phyloP scores from a whole-genome alignment of 495 filamentous ascomycete genomes.

The Cercophora samala region DNA sequence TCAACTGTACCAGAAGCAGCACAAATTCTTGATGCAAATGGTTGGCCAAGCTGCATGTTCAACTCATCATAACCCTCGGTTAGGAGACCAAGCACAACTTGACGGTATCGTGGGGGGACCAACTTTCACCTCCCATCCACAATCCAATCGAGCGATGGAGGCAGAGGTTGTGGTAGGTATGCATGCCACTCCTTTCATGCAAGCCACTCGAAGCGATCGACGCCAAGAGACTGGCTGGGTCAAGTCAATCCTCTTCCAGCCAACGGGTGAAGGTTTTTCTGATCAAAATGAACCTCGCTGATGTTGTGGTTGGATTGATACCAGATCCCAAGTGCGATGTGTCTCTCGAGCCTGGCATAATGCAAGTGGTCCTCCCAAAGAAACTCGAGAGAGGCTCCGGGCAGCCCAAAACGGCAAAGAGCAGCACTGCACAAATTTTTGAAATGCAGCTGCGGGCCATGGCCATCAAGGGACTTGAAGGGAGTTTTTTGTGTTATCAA shows the following conservation, averaged over 20 bases:
- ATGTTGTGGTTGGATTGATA: not conserved
- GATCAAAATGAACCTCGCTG: not conserved
- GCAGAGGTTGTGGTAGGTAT: not conserved
- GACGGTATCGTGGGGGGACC: not conserved
- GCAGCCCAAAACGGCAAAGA: constrained; percentile 21
- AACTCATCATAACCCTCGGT: not conserved
- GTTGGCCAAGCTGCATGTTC: not conserved
- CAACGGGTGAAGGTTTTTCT: not conserved
- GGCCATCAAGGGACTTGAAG: constrained; percentile 3
- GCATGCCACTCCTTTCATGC: constrained; percentile 16
- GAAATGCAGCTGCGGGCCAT: constrained; percentile 11
- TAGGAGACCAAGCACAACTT: not conserved
- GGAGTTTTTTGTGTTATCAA: constrained; percentile 3
- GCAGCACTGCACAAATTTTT: constrained; percentile 21
- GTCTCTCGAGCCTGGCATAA: not conserved
- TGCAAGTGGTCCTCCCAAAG: not conserved
- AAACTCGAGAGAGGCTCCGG: constrained; percentile 9
- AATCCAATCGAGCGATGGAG: not conserved
- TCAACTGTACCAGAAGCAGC: not conserved
- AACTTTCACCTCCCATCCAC: not conserved
- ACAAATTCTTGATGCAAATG: not conserved
- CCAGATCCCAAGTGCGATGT: not conserved
- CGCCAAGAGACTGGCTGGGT: constrained; percentile 6
- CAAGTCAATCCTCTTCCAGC: not conserved
- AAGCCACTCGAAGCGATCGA: constrained; percentile 17